These are phyloP conservation scores for Alternaria panax DNA, from an alignment of 2,329 filamentous ascomycete species.

Conservation along the genomic window DNA sequence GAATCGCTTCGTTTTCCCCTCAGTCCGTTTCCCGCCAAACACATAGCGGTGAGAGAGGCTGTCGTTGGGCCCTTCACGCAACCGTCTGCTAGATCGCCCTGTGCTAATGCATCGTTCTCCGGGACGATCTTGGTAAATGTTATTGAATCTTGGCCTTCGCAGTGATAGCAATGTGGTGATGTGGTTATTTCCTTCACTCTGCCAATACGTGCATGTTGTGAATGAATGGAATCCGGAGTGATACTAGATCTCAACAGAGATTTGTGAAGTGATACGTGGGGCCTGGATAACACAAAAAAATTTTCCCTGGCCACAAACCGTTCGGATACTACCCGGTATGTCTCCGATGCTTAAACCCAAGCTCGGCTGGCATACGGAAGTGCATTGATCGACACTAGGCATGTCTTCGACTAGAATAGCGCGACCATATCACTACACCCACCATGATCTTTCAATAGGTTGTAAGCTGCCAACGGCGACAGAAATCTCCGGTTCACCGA, in stretches of 20 bases:
- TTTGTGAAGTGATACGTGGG: not conserved
- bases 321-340: conserved; percentile 20
- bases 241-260: conserved; percentile 1
- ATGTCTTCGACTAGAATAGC: conserved; percentile 5
- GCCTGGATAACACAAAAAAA: not conserved
- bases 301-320: conserved; percentile 1
- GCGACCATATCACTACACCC: not conserved
- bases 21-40: conserved; percentile 23
- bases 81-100: not conserved
- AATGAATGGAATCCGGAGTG: not conserved
- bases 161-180: not conserved
- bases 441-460: not conserved
- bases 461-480: conserved; percentile 19
- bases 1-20: conserved; percentile 20
- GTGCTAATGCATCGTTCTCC: not conserved
- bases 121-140: conserved; percentile 1
- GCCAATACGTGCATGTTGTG: not conserved
- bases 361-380: conserved; percentile 4
- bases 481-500: conserved; percentile 27
- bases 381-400: conserved; percentile 15
- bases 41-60: conserved; percentile 1
- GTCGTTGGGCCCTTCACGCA: not conserved
- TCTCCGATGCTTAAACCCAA: conserved; percentile 9
- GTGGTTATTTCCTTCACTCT: not conserved
- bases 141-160: not conserved